These are phyloP conservation scores for Coniophora puteana DNA, from an alignment of 1,284 basidiomycete species.

Conservation along the genomic window DNA sequence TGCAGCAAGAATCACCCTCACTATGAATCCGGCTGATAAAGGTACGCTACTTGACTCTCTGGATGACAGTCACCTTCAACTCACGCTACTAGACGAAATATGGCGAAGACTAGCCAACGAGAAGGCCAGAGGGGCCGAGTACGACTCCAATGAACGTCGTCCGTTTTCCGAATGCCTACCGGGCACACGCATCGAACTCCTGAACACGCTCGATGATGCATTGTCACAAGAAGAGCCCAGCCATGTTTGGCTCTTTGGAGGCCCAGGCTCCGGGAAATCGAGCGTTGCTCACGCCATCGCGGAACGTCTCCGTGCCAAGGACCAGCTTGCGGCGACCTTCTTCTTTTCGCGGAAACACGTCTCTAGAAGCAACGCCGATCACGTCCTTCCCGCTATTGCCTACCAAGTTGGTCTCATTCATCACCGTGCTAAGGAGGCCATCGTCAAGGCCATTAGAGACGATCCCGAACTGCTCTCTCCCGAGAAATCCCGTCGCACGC, in stretches of 20 bases:
- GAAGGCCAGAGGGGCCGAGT: too few species aligned
- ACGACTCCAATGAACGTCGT: slow-evolving; percentile 17
- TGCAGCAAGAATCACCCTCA: too few species aligned
- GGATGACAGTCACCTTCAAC: too few species aligned
- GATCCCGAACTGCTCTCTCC: slow-evolving; percentile 17
- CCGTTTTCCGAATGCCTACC: slow-evolving; percentile 19
- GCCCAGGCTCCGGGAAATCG: slow-evolving; percentile 17
- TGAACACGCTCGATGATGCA: slow-evolving; percentile 10
- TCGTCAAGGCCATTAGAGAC: slow-evolving; percentile 11
- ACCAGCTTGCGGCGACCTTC: slow-evolving; percentile 17
- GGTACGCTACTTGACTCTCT: too few species aligned
- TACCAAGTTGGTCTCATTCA: slow-evolving; percentile 10
- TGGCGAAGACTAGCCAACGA: too few species aligned
- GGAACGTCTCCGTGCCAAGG: slow-evolving; percentile 12
- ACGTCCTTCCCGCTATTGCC: slow-evolving; percentile 14
- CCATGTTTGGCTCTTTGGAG: slow-evolving; percentile 18
- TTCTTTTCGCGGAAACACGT: slow-evolving; percentile 17
- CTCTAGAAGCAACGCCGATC: slow-evolving; percentile 8
- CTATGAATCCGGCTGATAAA: too few species aligned
- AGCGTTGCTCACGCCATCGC: slow-evolving; percentile 19
- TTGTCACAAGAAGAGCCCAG: slow-evolving; percentile 6
- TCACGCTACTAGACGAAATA: too few species aligned
- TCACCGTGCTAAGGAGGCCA: slow-evolving; percentile 10
- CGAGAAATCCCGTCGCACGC: slow-evolving; percentile 20
- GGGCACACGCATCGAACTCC: slow-evolving; percentile 20